Base-by-base conservation (phyloP, 2,329 filamentous ascomycete species). In the Diaporthe caulivora region DNA sequence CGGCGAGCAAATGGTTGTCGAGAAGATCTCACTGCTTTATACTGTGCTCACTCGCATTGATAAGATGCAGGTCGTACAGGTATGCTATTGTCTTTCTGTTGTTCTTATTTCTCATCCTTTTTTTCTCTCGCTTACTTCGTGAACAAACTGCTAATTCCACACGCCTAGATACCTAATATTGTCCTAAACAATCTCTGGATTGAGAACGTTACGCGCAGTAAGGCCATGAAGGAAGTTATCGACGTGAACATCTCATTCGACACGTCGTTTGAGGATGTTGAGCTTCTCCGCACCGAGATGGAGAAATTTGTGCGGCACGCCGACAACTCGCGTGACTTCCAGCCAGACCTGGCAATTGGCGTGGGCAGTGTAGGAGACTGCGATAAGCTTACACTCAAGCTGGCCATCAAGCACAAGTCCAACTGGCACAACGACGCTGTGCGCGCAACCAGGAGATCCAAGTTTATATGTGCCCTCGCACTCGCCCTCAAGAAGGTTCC, bases 391-490 rank as follows among this genome's bases (percentile, higher is more conserved):
- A 89, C 93, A 78, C 90, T 99, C 71, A 91, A 92, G 78, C 88
- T 98, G 51, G 92, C 94, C 78, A 95, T 98, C 80, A 92, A 93
- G 80, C 95, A 98, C 87, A 98, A 98, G 85, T 94, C 92, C 73
- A 97, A 96, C 84, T 96, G 94, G 94, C 91, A 94, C 77, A 95
- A 98, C 83, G 96, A 98, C 77, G 88, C 90, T 1, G 89, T 98
- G 53, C 93, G 95, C 53, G 92, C 92, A 24, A 89, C 93, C 9
- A 92, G 95, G 69, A 92, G 96, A 75, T 97, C 94, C 81, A 98
- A 98, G 84, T 98, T 99, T 85, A 97, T 98, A 92, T 98, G 95
- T 80, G 97, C 97, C 0, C 87, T 99, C 73, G 92, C 97, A 6
- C 84, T 95, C 11, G 95, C 96, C 4, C 86, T 98, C 73, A 94